Base-by-base conservation (phyloP, 1,139 yeast species). In the Spencermartinsiella ligniputridi region DNA sequence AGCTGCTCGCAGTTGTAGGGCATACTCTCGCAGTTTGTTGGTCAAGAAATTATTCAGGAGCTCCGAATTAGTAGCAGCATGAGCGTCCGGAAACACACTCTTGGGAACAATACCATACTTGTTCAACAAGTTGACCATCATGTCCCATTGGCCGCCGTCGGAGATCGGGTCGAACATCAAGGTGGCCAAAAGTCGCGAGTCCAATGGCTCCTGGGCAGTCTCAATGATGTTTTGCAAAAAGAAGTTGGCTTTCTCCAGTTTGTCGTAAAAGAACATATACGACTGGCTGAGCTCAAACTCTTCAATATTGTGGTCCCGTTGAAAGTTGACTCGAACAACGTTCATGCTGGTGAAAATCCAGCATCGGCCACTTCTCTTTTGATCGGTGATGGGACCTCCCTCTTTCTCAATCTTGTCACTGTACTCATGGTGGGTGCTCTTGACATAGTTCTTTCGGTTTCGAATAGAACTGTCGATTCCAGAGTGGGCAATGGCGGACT, bases 101-200 rank as follows among this genome's bases (percentile, higher is more conserved):
- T 81, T 71, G 37, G 96, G 96, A 40, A 86, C 83, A 44, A 83
- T 60, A 35, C 95, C 95, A 55, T 86, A 86, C 64, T 86, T 86
- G 52, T 78, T 77, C 44, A 86, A 76, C 50, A 86, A 64, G 62
- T 84, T 84, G 36, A 81, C 71, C 63, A 84, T 76, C 92, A 86
- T 83, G 55, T 83, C 83, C 75, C 84, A 86, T 64, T 86, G 95
- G 40, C 95, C 95, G 53, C 95, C 95, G 58, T 86, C 95, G 45
- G 75, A 65, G 40, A 81, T 78, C 11, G 95, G 94, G 44, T 75
- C 79, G 5, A 67, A 54, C 49, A 85, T 68, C 48, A 86, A 66
- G 55, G 74, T 78, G 62, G 79, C 83, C 41, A 84, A 76, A 46
- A 84, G 63, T 55, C 94, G 74, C 0, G 88, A 79, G 51, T 80